A percentile compares a stretch with the other conserved stretches of the same genome.
Conservation (phyloP, 192 early-diverging fungal genomes). For the Gigaspora rosea region DNA sequence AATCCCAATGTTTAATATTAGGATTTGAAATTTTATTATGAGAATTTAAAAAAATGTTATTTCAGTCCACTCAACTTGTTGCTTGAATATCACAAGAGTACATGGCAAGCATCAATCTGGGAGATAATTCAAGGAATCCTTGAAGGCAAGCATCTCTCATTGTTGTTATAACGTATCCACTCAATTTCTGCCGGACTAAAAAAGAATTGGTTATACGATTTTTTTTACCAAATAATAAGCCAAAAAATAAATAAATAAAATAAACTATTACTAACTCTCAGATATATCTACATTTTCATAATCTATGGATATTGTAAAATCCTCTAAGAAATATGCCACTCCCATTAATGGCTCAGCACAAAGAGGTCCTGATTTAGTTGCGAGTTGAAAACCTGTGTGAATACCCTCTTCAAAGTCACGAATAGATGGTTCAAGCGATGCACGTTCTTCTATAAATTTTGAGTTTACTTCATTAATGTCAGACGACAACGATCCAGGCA, state of each 20-base stretch:
- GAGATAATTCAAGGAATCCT: slow-evolving; percentile 92
- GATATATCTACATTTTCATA: slow-evolving; percentile 32
- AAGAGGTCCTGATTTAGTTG: slow-evolving; percentile 85
- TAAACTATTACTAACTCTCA: slow-evolving; percentile 41
- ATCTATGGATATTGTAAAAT: slow-evolving; percentile 46
- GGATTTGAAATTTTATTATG: neutral
- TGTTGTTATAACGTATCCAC: slow-evolving; percentile 88
- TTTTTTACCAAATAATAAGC: neutral
- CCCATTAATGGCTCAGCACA: slow-evolving; percentile 94
- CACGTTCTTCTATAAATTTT: neutral
- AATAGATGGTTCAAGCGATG: neutral
- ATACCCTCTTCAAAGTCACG: slow-evolving; percentile 79
- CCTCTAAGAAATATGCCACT: slow-evolving; percentile 75
- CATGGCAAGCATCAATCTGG: slow-evolving; percentile 93
- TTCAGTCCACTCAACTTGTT: slow-evolving; percentile 51
- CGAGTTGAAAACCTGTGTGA: slow-evolving; percentile 91
- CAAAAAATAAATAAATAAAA: slow-evolving; percentile 31
- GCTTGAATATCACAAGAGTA: slow-evolving; percentile 98
- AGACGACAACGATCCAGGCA: neutral
- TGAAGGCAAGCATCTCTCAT: slow-evolving; percentile 80
- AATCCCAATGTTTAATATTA: neutral
- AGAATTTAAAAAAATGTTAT: no score
- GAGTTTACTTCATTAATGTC: neutral
- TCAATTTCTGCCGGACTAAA: slow-evolving; percentile 47
- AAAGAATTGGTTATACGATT: neutral